These are phyloP conservation scores for Pholiota microspora DNA, from an alignment of 768 basidiomycete species.

Conservation along the genomic window DNA sequence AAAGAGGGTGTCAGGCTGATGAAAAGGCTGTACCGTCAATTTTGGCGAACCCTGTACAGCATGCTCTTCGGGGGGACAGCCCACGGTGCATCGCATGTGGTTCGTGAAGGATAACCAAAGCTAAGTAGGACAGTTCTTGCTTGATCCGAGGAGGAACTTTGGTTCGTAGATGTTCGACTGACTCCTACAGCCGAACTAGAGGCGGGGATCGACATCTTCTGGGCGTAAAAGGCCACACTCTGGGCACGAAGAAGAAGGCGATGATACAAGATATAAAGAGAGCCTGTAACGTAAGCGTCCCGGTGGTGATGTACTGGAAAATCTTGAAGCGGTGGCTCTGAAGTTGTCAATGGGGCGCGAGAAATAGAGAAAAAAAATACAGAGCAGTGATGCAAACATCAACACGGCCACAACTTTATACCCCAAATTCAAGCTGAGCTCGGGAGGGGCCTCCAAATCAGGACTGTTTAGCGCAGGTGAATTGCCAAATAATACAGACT, in stretches of 20 bases:
- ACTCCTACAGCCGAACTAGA: background rate
- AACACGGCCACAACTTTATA: background rate
- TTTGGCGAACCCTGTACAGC: background rate
- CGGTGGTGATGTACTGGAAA: background rate
- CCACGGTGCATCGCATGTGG: conserved; percentile 1
- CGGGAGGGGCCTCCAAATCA: background rate
- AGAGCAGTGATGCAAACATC: background rate
- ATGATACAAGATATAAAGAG: background rate
- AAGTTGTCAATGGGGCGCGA: background rate
- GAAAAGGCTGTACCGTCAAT: background rate
- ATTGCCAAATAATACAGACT: background rate
- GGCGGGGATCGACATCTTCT: background rate
- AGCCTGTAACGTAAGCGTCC: background rate
- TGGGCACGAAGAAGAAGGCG: background rate
- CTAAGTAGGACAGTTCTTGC: background rate
- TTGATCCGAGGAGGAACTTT: background rate
- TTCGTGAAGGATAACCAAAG: conserved; percentile 1
- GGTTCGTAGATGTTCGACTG: background rate
- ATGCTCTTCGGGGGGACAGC: background rate
- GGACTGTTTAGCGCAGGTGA: background rate
- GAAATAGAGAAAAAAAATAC: background rate
- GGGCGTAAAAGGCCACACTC: background rate
- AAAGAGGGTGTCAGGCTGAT: background rate
- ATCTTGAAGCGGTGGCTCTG: background rate
- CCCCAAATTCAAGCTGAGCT: background rate